Percentiles rank a stretch among this genome's conserved stretches.
These are phyloP conservation scores for Solanum etuberosum DNA, from an alignment of 257 asterid species.

Conservation along the genomic window DNA sequence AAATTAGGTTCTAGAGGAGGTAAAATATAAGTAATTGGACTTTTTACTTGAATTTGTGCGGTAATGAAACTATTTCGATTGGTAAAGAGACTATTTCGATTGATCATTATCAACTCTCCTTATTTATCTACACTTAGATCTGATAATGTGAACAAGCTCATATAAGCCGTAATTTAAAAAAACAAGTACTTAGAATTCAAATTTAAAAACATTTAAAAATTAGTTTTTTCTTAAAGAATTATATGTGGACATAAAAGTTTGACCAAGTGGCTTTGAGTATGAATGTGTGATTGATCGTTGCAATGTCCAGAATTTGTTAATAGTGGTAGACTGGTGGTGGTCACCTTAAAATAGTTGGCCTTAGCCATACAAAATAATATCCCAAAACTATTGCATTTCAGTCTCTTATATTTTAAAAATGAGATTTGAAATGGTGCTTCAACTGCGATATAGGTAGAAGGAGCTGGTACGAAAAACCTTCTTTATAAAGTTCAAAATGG, in stretches of 20 bases:
- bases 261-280: not conserved
- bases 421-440: not conserved
- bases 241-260: not conserved
- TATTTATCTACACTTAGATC: too few species aligned
- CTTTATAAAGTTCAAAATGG: too few species aligned
- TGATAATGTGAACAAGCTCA: too few species aligned
- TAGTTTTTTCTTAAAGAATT: not conserved
- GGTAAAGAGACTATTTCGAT: too few species aligned
- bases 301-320: not conserved
- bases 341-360: not conserved
- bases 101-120: too few species aligned
- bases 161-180: rapidly evolving
- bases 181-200: not conserved
- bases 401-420: too few species aligned
- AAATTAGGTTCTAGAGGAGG: too few species aligned
- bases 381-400: not conserved
- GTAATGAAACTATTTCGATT: too few species aligned
- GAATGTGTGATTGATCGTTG: not conserved
- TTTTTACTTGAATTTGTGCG: too few species aligned
- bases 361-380: not conserved
- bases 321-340: not conserved
- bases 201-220: not conserved
- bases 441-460: too few species aligned
- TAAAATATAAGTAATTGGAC: too few species aligned
- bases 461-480: too few species aligned